Conservation (phyloP, 169 alveolate genomes). For the Plasmodium chabaudi region DNA sequence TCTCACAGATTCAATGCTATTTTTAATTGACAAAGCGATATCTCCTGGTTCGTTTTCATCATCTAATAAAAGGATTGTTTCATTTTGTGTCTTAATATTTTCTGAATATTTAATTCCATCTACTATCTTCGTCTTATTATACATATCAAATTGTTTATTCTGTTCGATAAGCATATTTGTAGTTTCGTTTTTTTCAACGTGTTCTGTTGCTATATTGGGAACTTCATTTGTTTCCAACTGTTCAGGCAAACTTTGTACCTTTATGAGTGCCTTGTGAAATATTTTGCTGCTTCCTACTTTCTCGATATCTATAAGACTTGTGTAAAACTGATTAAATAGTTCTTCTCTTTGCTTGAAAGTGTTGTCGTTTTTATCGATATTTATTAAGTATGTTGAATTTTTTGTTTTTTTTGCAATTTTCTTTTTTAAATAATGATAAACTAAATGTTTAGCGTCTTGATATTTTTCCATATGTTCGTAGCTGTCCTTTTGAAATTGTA, state of each 20-base stretch:
- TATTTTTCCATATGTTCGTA: constrained; percentile 26
- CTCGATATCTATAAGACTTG: constrained; percentile 57
- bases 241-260: background rate
- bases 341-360: constrained; percentile 14
- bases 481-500: background rate
- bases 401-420: constrained; percentile 36
- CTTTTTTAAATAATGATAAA: constrained; percentile 40
- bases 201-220: background rate
- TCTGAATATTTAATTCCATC: background rate
- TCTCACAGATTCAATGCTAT: constrained; percentile 1
- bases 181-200: no score
- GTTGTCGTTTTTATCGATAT: constrained; percentile 12
- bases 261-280: constrained; percentile 20
- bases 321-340: constrained; percentile 16
- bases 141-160: background rate
- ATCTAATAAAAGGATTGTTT: constrained; percentile 2
- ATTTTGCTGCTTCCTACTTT: constrained; percentile 42
- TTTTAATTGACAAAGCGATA: background rate
- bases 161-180: background rate
- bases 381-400: constrained; percentile 1
- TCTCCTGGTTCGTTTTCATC: background rate
- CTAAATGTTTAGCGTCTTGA: constrained; percentile 17
- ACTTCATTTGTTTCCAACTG: background rate
- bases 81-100: background rate
- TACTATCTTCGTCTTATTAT: background rate